These are phyloP conservation scores for Xenosphaeropsis pyriputrescens DNA, from an alignment of 2,329 filamentous ascomycete species.

Conservation along the genomic window DNA sequence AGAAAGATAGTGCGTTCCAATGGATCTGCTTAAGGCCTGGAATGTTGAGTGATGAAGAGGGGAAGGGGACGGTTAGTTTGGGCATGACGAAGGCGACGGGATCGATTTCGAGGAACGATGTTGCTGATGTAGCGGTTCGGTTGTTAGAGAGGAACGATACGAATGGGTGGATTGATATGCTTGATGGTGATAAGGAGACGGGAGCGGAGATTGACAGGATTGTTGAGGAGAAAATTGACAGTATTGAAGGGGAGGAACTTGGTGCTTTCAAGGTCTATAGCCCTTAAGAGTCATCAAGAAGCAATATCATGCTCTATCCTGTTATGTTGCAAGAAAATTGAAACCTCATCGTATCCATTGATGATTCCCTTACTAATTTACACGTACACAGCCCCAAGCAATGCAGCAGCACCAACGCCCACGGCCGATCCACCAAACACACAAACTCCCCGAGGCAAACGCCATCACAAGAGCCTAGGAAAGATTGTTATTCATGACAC, in stretches of 20 bases:
- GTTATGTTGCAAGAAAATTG: too few species aligned
- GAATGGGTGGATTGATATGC: slow-evolving; percentile 37
- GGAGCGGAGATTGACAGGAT: slow-evolving; percentile 31
- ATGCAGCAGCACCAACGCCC: not conserved
- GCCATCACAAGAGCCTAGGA: not conserved
- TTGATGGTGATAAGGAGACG: slow-evolving; percentile 35
- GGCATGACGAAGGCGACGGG: slow-evolving; percentile 23
- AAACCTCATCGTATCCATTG: too few species aligned
- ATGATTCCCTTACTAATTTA: too few species aligned
- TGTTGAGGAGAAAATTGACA: slow-evolving; percentile 32
- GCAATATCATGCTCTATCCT: too few species aligned
- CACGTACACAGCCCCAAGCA: not conserved
- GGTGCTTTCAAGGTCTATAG: not conserved
- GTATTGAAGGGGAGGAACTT: slow-evolving; percentile 26
- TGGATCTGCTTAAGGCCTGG: slow-evolving; percentile 41
- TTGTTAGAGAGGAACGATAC: slow-evolving; percentile 31
- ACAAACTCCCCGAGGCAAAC: not conserved
- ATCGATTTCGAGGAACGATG: slow-evolving; percentile 36
- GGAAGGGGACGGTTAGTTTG: slow-evolving; percentile 22
- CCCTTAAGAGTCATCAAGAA: too few species aligned
- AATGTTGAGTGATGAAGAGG: slow-evolving; percentile 31
- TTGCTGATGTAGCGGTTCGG: slow-evolving; percentile 40
- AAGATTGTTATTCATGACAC: slow-evolving; percentile 8
- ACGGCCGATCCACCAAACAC: not conserved
- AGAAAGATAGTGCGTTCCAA: slow-evolving; percentile 9